phyloP scores from a whole-genome alignment of 106 monocot species.

The Allium sativum region DNA sequence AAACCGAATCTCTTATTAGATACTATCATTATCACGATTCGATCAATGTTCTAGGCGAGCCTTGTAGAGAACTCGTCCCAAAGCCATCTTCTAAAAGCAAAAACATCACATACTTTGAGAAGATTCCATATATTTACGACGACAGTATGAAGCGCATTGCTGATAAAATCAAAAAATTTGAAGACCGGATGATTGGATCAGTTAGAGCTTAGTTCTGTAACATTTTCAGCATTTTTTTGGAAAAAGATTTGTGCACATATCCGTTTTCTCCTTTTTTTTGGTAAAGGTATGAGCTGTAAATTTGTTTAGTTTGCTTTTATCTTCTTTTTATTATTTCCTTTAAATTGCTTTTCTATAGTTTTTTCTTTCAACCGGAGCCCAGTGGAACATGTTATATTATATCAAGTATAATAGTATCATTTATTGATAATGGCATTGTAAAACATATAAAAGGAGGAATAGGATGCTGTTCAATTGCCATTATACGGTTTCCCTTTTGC shows the following conservation, averaged over 20 bases:
- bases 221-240: slow-evolving; percentile 1
- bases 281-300: slow-evolving; percentile 11
- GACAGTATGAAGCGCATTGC: slow-evolving; percentile 65
- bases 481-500: slow-evolving; percentile 1
- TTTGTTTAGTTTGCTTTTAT: slow-evolving; percentile 3
- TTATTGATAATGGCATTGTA: background rate
- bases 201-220: slow-evolving; percentile 3
- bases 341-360: background rate
- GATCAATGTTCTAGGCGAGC: slow-evolving; percentile 80
- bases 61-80: slow-evolving; percentile 59
- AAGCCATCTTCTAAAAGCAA: slow-evolving; percentile 30
- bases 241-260: background rate
- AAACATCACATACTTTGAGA: slow-evolving; percentile 62
- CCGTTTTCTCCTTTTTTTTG: background rate
- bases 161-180: slow-evolving; percentile 48
- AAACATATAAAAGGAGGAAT: background rate
- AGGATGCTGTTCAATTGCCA: slow-evolving; percentile 1
- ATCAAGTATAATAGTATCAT: background rate
- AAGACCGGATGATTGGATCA: slow-evolving; percentile 49
- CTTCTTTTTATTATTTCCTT: background rate
- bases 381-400: background rate
- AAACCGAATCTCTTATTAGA: slow-evolving; percentile 70
- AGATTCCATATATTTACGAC: slow-evolving; percentile 71
- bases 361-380: background rate
- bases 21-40: slow-evolving; percentile 96